Percentiles rank a stretch among this genome's conserved stretches.
phyloP scores from a whole-genome alignment of 2,329 filamentous ascomycete genomes.

The Didymella segeticola region DNA sequence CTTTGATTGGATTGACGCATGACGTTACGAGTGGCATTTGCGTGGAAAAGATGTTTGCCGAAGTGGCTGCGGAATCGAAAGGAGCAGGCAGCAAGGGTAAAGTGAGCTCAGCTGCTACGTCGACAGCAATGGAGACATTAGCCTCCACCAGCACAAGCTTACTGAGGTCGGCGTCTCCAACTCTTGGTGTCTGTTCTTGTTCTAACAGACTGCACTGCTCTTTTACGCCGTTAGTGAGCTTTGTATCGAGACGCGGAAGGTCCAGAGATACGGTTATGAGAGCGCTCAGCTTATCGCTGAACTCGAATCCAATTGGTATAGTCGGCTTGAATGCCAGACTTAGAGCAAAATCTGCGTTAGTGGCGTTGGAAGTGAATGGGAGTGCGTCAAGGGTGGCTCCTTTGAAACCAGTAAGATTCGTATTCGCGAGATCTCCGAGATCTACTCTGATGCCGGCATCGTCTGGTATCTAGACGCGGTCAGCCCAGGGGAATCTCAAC shows the following conservation, averaged over 20 bases:
- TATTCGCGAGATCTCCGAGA: constrained; percentile 28
- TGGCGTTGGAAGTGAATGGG: constrained; percentile 41
- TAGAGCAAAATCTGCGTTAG: constrained; percentile 37
- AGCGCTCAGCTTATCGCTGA: constrained; percentile 37
- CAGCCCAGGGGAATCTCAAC: not conserved
- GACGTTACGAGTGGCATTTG: constrained; percentile 27
- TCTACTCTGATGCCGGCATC: constrained; percentile 40
- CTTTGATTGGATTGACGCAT: constrained; percentile 19
- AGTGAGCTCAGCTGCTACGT: constrained; percentile 27
- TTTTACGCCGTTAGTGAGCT: constrained; percentile 31
- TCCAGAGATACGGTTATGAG: constrained; percentile 40
- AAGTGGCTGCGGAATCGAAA: constrained; percentile 19
- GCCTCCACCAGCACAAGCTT: constrained; percentile 35
- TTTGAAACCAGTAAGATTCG: constrained; percentile 29
- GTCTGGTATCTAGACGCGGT: constrained; percentile 34
- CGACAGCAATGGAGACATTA: constrained; percentile 31
- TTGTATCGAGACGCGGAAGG: constrained; percentile 41
- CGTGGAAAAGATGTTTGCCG: constrained; percentile 31
- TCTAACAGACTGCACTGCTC: constrained; percentile 28
- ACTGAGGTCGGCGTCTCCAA: constrained; percentile 13
- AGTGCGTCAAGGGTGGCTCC: constrained; percentile 38
- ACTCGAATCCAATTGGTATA: constrained; percentile 46
- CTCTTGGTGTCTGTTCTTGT: not conserved
- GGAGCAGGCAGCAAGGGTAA: constrained; percentile 30
- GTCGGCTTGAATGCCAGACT: constrained; percentile 41